Base-by-base conservation (phyloP, 257 asterid genomes). In the Oldenlandia corymbosa region DNA sequence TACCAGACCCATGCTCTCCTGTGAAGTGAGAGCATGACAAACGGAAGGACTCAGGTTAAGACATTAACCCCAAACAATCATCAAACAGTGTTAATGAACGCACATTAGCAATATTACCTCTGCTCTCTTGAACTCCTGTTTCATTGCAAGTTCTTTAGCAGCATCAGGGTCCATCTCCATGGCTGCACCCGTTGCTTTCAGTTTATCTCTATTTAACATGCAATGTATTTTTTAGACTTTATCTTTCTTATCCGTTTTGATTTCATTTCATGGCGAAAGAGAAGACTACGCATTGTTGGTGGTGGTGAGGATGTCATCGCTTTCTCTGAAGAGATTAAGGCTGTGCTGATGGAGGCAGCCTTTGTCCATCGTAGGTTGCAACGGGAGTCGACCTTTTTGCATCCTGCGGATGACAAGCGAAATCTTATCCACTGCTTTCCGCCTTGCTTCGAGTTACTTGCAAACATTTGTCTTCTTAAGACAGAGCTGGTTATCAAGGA, bases 1-100 rank as follows among this genome's bases (percentile, higher is more conserved):
- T 74, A 85, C 89, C 73, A 87, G 73, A 46, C 86, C 85, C 91
- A 89, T 70, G 37, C 97, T 96, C 72, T 87, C 99, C 99, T 92
- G 86, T 56, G 68, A 47, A 54, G 57, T 48, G 32, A 26, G 59
- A 68, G 49, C 56, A 66, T 45, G 60, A 23, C 23, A 46, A 74
- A 64, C 17, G 23, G 43, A 43, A 55, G 5, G 26, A 64, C 16
- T 51, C 57, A 17, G 47, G 37, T 31, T 37, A 34, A 34, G 59
- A 37, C 71, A 56, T 26, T 21, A 46, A 17, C 20, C 46, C 53
- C 24, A 24, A 20, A 24, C 34, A 43, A 47, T 10, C 30, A 20
- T 62, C 20, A 62, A 54, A 13, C n/a, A n/a, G 27, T 28, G 50
- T 63, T 42, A 46, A 34, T 26, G 48, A 56, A 41, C 30, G 49